Conservation (phyloP, 2,329 filamentous ascomycete genomes). For the Diaporthe citriasiana region DNA sequence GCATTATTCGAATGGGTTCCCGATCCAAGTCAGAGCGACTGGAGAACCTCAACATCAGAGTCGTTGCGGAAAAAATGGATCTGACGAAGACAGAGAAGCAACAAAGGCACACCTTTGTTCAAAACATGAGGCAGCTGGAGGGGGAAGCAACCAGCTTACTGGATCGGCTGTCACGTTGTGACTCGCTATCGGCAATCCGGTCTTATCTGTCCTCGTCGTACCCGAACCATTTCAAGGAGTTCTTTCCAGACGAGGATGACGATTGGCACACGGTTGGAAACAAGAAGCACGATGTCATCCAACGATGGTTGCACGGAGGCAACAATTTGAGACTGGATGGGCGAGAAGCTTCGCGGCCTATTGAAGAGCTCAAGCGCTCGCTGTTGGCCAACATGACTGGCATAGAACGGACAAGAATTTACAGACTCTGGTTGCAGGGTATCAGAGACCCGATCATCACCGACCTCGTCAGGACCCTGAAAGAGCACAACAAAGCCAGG, state of each 20-base stretch:
- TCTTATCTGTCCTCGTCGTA: neutral
- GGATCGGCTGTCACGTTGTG: neutral
- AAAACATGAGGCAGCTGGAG: neutral
- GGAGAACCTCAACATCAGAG: constrained; percentile 63
- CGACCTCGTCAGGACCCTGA: constrained; percentile 36
- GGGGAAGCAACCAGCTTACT: neutral
- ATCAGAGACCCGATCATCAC: constrained; percentile 46
- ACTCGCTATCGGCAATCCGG: neutral
- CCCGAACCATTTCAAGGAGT: neutral
- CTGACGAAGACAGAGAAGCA: constrained; percentile 57
- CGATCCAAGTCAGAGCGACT: constrained; percentile 69
- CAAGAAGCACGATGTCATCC: constrained; percentile 37
- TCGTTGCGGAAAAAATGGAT: constrained; percentile 49
- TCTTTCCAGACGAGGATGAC: constrained; percentile 33
- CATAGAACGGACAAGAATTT: constrained; percentile 47
- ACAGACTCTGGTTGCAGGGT: constrained; percentile 49
- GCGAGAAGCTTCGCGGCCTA: neutral
- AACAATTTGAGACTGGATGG: neutral
- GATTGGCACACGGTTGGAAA: constrained; percentile 35
- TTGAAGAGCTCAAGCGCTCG: constrained; percentile 14
- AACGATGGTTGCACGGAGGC: constrained; percentile 45
- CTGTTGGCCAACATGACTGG: constrained; percentile 45
- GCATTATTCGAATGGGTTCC: constrained; percentile 74
- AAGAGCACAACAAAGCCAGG: constrained; percentile 37
- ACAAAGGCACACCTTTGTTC: neutral